These are phyloP conservation scores for Epichloe coenophiala DNA, from an alignment of 2,329 filamentous ascomycete genomes.

Conservation along the genomic window DNA sequence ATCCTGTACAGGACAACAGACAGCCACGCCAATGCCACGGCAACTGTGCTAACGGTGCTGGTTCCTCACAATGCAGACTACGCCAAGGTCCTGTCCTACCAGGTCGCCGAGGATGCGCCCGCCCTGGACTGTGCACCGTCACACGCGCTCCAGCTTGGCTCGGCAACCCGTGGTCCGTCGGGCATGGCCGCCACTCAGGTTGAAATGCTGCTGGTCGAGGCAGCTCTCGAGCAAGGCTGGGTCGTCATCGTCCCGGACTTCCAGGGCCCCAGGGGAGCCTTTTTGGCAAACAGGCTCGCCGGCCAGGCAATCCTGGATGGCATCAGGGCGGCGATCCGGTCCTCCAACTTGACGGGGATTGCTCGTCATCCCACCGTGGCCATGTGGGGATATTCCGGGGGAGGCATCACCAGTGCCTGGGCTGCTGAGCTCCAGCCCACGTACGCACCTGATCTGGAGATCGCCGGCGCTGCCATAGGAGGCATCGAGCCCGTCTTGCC, in stretches of 20 bases:
- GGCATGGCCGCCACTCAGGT: slow-evolving; percentile 17
- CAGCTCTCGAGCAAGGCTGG: slow-evolving; percentile 28
- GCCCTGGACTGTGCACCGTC: slow-evolving; percentile 21
- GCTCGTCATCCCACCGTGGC: slow-evolving; percentile 19
- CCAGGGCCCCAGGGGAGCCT: slow-evolving; percentile 29
- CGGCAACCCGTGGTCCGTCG: slow-evolving; percentile 11
- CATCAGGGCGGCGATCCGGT: slow-evolving; percentile 25
- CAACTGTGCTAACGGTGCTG: slow-evolving; percentile 25
- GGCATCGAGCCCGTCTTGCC: slow-evolving; percentile 12
- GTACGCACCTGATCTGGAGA: slow-evolving; percentile 13
- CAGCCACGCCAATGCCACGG: slow-evolving; percentile 19
- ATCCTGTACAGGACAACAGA: slow-evolving; percentile 28
- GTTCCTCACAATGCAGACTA: slow-evolving; percentile 19
- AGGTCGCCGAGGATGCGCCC: slow-evolving; percentile 26
- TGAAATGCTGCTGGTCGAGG: slow-evolving; percentile 12
- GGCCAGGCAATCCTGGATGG: slow-evolving; percentile 30
- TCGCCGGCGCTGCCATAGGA: slow-evolving; percentile 14
- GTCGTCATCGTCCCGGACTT: slow-evolving; percentile 34
- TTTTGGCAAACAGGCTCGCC: slow-evolving; percentile 24
- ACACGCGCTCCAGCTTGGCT: slow-evolving; percentile 11
- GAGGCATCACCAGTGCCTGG: slow-evolving; percentile 10
- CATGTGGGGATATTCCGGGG: slow-evolving; percentile 28
- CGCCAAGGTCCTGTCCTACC: slow-evolving; percentile 26
- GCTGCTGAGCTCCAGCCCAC: slow-evolving; percentile 14
- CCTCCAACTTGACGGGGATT: slow-evolving; percentile 16